phyloP scores from a whole-genome alignment of 2,329 filamentous ascomycete species.

The Amylocarpus encephaloides region DNA sequence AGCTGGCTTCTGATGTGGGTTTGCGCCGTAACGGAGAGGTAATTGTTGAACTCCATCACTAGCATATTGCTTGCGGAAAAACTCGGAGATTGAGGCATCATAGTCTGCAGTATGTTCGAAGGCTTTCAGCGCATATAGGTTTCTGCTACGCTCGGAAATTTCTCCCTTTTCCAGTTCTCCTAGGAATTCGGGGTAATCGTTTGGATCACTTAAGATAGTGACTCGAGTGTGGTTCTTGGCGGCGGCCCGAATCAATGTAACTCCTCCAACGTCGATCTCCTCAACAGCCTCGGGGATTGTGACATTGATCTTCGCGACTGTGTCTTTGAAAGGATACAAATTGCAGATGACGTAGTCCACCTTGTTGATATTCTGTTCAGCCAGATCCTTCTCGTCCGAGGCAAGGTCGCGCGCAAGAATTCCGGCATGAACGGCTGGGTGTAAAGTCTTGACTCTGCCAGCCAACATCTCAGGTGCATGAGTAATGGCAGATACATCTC shows the following conservation, averaged over 20 bases:
- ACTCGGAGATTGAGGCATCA: slow-evolving; percentile 87
- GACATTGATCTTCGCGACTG: slow-evolving; percentile 92
- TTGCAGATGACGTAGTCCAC: slow-evolving; percentile 98
- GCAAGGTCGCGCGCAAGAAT: slow-evolving; percentile 92
- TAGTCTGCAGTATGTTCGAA: slow-evolving; percentile 98
- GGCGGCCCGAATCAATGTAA: slow-evolving; percentile 90
- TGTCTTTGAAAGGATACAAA: slow-evolving; percentile 98
- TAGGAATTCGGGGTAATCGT: slow-evolving; percentile 90
- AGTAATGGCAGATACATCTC: slow-evolving; percentile 96
- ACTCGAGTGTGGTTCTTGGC: slow-evolving; percentile 97
- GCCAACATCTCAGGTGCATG: slow-evolving; percentile 95
- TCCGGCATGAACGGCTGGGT: slow-evolving; percentile 73
- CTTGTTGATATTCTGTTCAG: slow-evolving; percentile 90
- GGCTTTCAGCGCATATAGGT: slow-evolving; percentile 89
- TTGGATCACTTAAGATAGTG: slow-evolving; percentile 89
- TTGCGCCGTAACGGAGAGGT: slow-evolving; percentile 86
- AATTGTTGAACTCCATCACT: slow-evolving; percentile 76
- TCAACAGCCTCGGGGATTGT: slow-evolving; percentile 95
- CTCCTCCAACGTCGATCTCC: slow-evolving; percentile 97
- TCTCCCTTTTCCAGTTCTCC: slow-evolving; percentile 83
- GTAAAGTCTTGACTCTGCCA: slow-evolving; percentile 89
- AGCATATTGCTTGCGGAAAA: slow-evolving; percentile 97
- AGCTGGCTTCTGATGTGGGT: slow-evolving; percentile 97
- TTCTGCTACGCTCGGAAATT: slow-evolving; percentile 77
- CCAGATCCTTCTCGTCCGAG: slow-evolving; percentile 94